phyloP scores from a whole-genome alignment of 345 rosid genomes.

The Populus tremula region DNA sequence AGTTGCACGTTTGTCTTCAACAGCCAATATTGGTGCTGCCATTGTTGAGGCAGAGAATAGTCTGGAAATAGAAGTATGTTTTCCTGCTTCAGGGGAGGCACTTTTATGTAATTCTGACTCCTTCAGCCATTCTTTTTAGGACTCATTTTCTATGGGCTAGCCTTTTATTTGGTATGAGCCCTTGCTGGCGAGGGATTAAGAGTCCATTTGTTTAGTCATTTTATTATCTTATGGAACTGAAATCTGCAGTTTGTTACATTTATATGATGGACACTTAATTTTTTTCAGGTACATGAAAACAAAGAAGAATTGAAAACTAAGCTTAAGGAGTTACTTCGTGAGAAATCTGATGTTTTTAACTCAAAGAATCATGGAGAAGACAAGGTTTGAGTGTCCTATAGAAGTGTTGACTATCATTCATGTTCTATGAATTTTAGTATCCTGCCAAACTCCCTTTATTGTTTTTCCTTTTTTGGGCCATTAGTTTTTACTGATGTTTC shows the following conservation, averaged over 20 bases:
- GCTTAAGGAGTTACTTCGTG: conserved; percentile 66
- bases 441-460: neutral
- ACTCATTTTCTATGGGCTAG: conserved; percentile 36
- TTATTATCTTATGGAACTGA: conserved; percentile 4
- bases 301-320: conserved; percentile 64
- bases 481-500: neutral
- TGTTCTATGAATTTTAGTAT: neutral
- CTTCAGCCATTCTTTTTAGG: conserved; percentile 38
- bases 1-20: conserved; percentile 49
- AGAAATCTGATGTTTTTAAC: conserved; percentile 68
- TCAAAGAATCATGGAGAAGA: conserved; percentile 59
- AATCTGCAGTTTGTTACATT: neutral
- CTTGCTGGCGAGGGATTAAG: conserved; percentile 47
- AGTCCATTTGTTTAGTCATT: conserved; percentile 15
- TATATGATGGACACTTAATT: neutral
- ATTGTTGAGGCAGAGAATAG: conserved; percentile 70
- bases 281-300: conserved; percentile 54
- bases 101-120: conserved; percentile 43
- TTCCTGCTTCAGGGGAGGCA: conserved; percentile 43
- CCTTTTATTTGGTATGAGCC: conserved; percentile 48
- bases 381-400: conserved; percentile 49
- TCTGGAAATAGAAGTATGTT: conserved; percentile 80
- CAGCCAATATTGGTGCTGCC: conserved; percentile 63
- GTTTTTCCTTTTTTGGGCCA: neutral
- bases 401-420: neutral